Evolutionary conservation across 257 asterid species (phyloP).

Genomic region (Catharanthus roseus): DNA sequence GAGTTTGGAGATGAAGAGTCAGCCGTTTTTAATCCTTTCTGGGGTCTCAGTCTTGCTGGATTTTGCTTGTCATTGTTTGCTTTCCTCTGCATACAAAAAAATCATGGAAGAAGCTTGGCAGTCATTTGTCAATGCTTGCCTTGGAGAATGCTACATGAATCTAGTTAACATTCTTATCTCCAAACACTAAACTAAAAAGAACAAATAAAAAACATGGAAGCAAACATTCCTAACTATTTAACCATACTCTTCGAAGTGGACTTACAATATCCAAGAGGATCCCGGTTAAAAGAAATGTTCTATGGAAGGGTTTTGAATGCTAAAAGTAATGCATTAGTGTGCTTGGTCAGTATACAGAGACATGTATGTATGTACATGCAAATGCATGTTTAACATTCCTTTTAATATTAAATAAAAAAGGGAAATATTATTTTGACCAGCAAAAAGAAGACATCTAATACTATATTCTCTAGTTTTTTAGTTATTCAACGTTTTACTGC

Average conservation of each 20-base stretch:
- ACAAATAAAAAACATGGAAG: too few relatives aligned
- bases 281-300: neutral
- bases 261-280: neutral
- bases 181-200: too few relatives aligned
- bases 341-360: neutral
- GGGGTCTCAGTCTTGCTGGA: slow-evolving; percentile 45
- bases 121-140: neutral
- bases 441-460: neutral
- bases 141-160: neutral
- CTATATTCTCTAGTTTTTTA: neutral
- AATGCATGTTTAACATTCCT: neutral
- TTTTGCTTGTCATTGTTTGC: slow-evolving; percentile 47
- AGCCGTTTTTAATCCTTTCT: slow-evolving; percentile 42
- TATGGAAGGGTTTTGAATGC: too few relatives aligned
- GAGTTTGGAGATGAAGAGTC: slow-evolving; percentile 44
- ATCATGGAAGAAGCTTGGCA: too few relatives aligned
- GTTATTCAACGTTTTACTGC: neutral
- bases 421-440: neutral
- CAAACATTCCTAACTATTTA: neutral
- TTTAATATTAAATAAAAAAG: neutral
- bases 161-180: too few relatives aligned
- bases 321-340: neutral
- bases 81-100: slow-evolving; percentile 56
- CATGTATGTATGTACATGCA: neutral
- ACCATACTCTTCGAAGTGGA: neutral